Base-by-base conservation (phyloP, 192 early-diverging fungal genomes). In the Backusella australiensis region DNA sequence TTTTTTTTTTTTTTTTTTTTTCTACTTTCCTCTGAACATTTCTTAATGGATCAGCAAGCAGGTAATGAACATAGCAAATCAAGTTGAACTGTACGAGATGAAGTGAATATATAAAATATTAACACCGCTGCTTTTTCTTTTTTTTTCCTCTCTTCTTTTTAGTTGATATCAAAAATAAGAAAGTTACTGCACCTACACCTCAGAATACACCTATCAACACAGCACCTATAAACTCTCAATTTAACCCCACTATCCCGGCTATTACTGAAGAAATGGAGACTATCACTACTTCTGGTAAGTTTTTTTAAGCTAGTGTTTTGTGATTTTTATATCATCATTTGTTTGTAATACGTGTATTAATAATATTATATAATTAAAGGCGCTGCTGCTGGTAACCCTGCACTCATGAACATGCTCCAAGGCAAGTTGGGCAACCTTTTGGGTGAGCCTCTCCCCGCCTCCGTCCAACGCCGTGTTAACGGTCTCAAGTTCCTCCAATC, bases 401-500 rank as follows among this genome's bases (percentile, higher is more conserved):
- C 86, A 49, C 88, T 93, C 66, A 78, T 93, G 85, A 85, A 80
- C 84, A 87, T 93, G 86, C 82, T 92, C 15, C 92, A 96, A 90
- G 89, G 89, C 38, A 90, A 91, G 69, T 90, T 96, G 56, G 90
- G 88, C 69, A 86, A 85, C 63, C 90, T 98, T 74, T 85, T 97
- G 79, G 96, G 94, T 66, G 86, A 93, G 69, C 85, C 89, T 32
- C 86, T 97, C 68, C 91, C 93, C 46, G 77, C 89, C 59, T 86
- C 89, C 6, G 95, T 98, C 74, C 93, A 95, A 77, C 89, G 91
- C 75, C 93, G 97, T 75, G 75, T 99, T 56, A 91, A 95, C 78
- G 93, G 91, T 65, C 89, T 99, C 77, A 93, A 93, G 86, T 92
- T 89, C 76, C 84, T 97, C 75, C 96, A 97, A 90, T 85, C 90